phyloP scores from a whole-genome alignment of 306 rosid genomes.

The Erythrophleum fordii region DNA sequence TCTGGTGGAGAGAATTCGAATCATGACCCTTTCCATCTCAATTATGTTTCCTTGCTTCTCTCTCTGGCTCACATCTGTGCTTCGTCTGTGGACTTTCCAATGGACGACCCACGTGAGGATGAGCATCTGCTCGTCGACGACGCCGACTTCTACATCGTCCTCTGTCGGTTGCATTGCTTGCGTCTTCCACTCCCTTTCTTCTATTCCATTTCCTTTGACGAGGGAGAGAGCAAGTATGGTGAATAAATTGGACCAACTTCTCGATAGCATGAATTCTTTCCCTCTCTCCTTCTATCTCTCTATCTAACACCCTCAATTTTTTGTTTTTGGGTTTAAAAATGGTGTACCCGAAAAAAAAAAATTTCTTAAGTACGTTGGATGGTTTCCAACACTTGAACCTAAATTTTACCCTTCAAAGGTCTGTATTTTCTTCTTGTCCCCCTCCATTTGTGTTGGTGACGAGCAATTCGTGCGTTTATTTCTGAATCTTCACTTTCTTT shows the following conservation, averaged over 20 bases:
- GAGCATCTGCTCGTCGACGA: too few species aligned
- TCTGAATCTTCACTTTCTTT: conserved; percentile 1
- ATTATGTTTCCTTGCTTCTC: too few species aligned
- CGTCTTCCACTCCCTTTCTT: not conserved
- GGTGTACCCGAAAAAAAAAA: too few species aligned
- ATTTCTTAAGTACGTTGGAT: conserved; percentile 80
- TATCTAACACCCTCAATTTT: not conserved
- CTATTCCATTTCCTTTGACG: not conserved
- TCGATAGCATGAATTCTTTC: conserved; percentile 59
- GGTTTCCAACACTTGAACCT: conserved; percentile 83
- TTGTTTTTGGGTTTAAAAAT: not conserved
- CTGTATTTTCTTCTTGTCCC: not conserved
- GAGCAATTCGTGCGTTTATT: not conserved
- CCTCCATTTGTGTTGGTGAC: not conserved
- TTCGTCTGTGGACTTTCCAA: too few species aligned
- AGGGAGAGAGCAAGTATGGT: not conserved
- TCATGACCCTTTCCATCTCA: too few species aligned
- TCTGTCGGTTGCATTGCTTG: not conserved
- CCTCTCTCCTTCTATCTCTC: not conserved
- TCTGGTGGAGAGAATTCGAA: too few species aligned
- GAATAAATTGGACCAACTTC: conserved; percentile 82
- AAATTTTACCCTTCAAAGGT: conserved; percentile 61
- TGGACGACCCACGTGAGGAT: too few species aligned
- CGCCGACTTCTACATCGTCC: not conserved
- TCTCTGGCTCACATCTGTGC: too few species aligned